A percentile compares a stretch with the other conserved stretches of the same genome.
phyloP scores from a whole-genome alignment of 805 yeast species.

The Starmera caribaea region DNA sequence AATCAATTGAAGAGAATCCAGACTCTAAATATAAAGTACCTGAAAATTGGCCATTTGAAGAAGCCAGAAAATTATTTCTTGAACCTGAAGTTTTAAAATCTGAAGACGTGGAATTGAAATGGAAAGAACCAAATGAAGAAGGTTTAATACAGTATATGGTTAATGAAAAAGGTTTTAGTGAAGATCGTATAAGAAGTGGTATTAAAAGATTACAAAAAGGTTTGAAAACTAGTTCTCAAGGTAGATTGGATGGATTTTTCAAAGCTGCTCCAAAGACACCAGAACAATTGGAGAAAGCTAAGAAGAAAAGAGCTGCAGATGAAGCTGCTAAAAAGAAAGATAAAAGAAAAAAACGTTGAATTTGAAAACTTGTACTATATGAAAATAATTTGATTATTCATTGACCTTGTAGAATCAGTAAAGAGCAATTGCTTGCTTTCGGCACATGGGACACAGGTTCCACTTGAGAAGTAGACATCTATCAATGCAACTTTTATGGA shows the following conservation, averaged over 20 bases:
- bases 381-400: too few relatives aligned
- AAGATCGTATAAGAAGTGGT: conserved; percentile 84
- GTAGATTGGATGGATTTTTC: conserved; percentile 88
- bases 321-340: conserved; percentile 17
- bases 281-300: conserved; percentile 28
- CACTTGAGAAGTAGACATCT: too few relatives aligned
- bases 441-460: too few relatives aligned
- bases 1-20: conserved; percentile 38
- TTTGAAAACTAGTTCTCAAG: conserved; percentile 78
- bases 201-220: conserved; percentile 80
- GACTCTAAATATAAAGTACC: conserved; percentile 75
- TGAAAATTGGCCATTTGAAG: conserved; percentile 88
- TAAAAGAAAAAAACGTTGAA: conserved; percentile 7
- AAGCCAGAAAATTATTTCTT: conserved; percentile 75
- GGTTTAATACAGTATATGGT: conserved; percentile 80
- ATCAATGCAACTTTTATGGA: too few relatives aligned
- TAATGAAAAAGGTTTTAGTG: conserved; percentile 81
- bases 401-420: too few relatives aligned
- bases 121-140: conserved; percentile 83
- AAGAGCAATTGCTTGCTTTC: too few relatives aligned
- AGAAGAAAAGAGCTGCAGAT: conserved; percentile 23
- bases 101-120: conserved; percentile 58
- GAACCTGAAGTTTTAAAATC: conserved; percentile 72
- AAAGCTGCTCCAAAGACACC: conserved; percentile 49
- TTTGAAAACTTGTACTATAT: too few relatives aligned